These are phyloP conservation scores for Blastocladiella britannica DNA, from an alignment of 192 early-diverging fungal species.

Conservation along the genomic window DNA sequence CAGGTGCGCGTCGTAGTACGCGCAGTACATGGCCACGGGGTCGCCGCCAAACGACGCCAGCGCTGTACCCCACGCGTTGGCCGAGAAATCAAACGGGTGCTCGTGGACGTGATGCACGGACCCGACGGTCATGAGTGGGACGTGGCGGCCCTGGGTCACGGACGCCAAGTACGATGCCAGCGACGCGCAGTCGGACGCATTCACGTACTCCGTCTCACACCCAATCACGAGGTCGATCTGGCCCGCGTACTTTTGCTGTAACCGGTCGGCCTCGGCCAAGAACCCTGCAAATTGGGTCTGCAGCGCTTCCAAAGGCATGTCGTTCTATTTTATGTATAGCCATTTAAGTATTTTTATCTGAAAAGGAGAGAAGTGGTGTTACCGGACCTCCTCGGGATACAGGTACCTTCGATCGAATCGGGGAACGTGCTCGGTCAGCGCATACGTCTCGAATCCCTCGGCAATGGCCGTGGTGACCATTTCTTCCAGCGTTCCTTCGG, in stretches of 20 bases:
- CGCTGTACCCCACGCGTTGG: constrained; percentile 29
- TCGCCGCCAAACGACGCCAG: constrained; percentile 12
- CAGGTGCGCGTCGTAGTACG: constrained; percentile 80
- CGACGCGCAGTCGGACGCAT: constrained; percentile 15
- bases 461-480: constrained; percentile 55
- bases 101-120: constrained; percentile 73
- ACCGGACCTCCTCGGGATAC: constrained; percentile 73
- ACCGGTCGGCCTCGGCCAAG: constrained; percentile 42
- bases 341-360: too few species aligned
- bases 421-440: constrained; percentile 85
- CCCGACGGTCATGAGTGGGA: constrained; percentile 82
- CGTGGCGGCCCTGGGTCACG: neutral
- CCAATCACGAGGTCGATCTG: constrained; percentile 59
- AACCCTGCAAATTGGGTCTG: constrained; percentile 40
- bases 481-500: constrained; percentile 59
- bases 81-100: constrained; percentile 67
- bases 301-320: constrained; percentile 22
- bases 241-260: constrained; percentile 43
- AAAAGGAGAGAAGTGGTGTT: too few species aligned
- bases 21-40: constrained; percentile 32
- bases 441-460: constrained; percentile 49
- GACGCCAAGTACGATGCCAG: constrained; percentile 22
- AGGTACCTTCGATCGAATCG: constrained; percentile 51
- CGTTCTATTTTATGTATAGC: neutral
- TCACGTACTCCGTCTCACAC: constrained; percentile 75